Conservation (phyloP, 2,329 filamentous ascomycete species). For the Cercospora nicotianae region DNA sequence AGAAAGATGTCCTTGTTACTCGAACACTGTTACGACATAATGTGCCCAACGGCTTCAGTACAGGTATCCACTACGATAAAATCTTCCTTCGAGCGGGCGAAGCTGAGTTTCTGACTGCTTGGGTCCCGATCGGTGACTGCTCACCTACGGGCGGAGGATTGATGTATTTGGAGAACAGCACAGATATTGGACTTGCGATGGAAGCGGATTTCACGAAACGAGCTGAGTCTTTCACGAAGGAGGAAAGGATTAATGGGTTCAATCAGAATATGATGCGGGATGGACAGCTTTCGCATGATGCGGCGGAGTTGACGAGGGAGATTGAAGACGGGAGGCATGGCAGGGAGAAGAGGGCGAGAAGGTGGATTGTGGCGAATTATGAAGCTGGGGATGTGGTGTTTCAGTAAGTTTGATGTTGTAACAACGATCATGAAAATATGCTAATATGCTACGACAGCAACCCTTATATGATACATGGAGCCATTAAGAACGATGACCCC, state of each 20-base stretch:
- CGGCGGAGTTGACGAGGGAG: constrained; percentile 22
- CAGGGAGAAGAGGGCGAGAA: constrained; percentile 21
- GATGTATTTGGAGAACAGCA: constrained; percentile 45
- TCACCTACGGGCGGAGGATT: constrained; percentile 42
- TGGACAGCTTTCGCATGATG: constrained; percentile 33
- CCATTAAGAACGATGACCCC: constrained; percentile 45
- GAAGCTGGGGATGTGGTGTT: constrained; percentile 56
- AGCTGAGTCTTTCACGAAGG: constrained; percentile 30
- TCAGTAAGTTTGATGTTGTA: constrained; percentile 31
- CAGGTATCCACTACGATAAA: constrained; percentile 47
- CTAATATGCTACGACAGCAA: constrained; percentile 26
- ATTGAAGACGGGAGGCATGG: constrained; percentile 2
- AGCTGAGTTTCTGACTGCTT: constrained; percentile 38
- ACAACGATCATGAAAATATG: background rate
- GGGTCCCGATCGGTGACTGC: constrained; percentile 44
- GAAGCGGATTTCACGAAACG: constrained; percentile 43
- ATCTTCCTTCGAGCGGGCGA: constrained; percentile 45
- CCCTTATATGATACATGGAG: constrained; percentile 46
- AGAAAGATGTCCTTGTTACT: constrained; percentile 38
- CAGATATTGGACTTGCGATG: constrained; percentile 40
- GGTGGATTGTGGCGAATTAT: constrained; percentile 56
- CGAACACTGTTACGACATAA: constrained; percentile 46
- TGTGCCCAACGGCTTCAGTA: constrained; percentile 41
- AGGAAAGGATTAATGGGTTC: constrained; percentile 46
- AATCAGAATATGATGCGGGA: constrained; percentile 37